Base-by-base conservation (phyloP, 331 rosid species). In the Rhamnella rubrinervis region DNA sequence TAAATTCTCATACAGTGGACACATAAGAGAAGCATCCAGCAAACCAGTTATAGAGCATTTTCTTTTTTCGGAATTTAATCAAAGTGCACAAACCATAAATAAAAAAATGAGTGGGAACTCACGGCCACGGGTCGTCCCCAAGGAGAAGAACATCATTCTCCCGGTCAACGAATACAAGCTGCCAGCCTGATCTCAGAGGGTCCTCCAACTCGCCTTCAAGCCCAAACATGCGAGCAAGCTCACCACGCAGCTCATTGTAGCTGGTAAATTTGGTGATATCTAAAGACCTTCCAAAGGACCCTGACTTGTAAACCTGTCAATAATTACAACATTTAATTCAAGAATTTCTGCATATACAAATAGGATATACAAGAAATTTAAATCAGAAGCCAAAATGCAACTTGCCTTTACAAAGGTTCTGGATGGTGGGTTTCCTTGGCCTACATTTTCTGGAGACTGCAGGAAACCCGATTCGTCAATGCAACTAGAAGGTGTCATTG, bases 101-200 rank as follows among this genome's bases (percentile, higher is more conserved):
- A 44, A 44, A 44, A 9, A 9, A 44, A 44, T 44, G 49, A 44
- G 14, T 39, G 50, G 73, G 59, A 72, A 87, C 97, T 91, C 81
- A 91, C 96, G 88, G 96, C 97, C 97, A 91, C 12, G 97, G 97
- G 84, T 84, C 97, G 80, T 91, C 97, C 1, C 97, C 97, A 2
- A 91, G 96, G 77, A 91, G 96, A 85, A 91, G 96, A 82, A 91
- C 88, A 55, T 91, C 97, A 62, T 87, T 88, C 93, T 91, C 96
- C 86, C 92, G 88, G 86, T 91, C 97, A 58, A 91, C 93, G 66
- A 91, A 91, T 91, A 91, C 97, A 91, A 91, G 97, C 97, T 91
- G 97, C 97, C 97, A 91, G 97, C 97, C 97, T 91, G 97, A 91
- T 91, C 97, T 91, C 88, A 86, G 77, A 69, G 93, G 96, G 77